phyloP scores from a whole-genome alignment of 345 rosid genomes.

The Eucalyptus victrix region DNA sequence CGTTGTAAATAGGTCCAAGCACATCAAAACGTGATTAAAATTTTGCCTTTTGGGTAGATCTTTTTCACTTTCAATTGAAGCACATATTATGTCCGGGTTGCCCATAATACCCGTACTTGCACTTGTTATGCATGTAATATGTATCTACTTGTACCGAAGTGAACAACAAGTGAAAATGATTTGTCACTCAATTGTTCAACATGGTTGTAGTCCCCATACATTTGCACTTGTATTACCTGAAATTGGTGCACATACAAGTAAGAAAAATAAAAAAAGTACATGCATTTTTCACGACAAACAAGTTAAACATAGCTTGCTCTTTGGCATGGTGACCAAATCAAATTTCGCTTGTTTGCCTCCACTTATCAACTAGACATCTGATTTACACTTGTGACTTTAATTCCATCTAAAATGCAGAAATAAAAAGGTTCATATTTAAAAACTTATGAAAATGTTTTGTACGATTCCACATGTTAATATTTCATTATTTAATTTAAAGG shows the following conservation, averaged over 20 bases:
- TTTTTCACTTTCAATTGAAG: not conserved
- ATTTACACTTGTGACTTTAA: not conserved
- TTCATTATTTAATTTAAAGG: not conserved
- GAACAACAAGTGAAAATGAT: not conserved
- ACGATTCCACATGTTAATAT: not conserved
- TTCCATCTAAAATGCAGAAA: not conserved
- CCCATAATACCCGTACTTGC: not conserved
- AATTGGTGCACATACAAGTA: not conserved
- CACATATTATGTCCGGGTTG: not conserved
- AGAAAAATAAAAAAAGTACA: not conserved
- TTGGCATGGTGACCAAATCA: not conserved
- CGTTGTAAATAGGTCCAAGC: not conserved
- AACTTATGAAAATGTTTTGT: not conserved
- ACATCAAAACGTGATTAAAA: not conserved
- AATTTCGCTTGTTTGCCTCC: not conserved
- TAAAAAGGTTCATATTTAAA: not conserved
- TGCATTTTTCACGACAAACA: not conserved
- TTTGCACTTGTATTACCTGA: not conserved
- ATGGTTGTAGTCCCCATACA: not conserved
- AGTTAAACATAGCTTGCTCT: not conserved
- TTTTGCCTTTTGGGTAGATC: not conserved
- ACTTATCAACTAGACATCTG: not conserved
- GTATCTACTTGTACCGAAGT: not conserved
- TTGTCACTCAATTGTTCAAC: not conserved
- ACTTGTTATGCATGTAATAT: not conserved